These are phyloP conservation scores for Botryobasidium botryosum DNA, from an alignment of 768 basidiomycete species.

Conservation along the genomic window DNA sequence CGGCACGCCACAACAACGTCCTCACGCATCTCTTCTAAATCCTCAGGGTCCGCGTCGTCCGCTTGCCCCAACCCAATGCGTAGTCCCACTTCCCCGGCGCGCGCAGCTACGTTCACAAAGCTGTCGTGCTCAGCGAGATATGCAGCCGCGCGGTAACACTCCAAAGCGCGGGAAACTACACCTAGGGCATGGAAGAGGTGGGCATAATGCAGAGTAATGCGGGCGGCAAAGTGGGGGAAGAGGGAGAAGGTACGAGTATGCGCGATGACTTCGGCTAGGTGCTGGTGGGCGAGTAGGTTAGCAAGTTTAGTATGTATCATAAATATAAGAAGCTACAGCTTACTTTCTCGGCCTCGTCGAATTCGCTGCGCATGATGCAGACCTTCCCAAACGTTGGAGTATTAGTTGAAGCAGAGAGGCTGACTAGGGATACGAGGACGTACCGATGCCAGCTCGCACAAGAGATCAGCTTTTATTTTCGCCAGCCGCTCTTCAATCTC, in stretches of 20 bases:
- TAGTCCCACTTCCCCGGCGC: constrained; percentile 35
- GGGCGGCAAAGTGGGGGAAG: constrained; percentile 38
- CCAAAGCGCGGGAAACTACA: constrained; percentile 32
- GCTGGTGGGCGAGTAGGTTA: constrained; percentile 17
- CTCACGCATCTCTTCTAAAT: constrained; percentile 12
- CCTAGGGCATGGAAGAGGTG: constrained; percentile 58
- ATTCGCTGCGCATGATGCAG: constrained; percentile 50
- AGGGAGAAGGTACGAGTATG: constrained; percentile 42
- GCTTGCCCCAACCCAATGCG: constrained; percentile 26
- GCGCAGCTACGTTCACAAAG: constrained; percentile 32
- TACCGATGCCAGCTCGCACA: constrained; percentile 55
- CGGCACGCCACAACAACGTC: constrained; percentile 11
- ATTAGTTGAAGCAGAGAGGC: not conserved
- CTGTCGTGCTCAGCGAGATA: constrained; percentile 25
- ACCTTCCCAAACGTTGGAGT: constrained; percentile 25
- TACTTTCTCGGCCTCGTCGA: constrained; percentile 44
- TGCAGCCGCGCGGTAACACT: constrained; percentile 48
- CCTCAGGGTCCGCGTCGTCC: constrained; percentile 3
- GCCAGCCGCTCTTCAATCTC: constrained; percentile 33
- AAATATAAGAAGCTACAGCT: too few relatives aligned
- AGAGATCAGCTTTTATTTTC: constrained; percentile 51
- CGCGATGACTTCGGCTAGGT: constrained; percentile 35
- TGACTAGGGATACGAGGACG: constrained; percentile 12
- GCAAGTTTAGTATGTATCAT: too few relatives aligned
- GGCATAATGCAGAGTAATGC: constrained; percentile 50